phyloP scores from a whole-genome alignment of 345 rosid species.

The Melaleuca alternifolia region DNA sequence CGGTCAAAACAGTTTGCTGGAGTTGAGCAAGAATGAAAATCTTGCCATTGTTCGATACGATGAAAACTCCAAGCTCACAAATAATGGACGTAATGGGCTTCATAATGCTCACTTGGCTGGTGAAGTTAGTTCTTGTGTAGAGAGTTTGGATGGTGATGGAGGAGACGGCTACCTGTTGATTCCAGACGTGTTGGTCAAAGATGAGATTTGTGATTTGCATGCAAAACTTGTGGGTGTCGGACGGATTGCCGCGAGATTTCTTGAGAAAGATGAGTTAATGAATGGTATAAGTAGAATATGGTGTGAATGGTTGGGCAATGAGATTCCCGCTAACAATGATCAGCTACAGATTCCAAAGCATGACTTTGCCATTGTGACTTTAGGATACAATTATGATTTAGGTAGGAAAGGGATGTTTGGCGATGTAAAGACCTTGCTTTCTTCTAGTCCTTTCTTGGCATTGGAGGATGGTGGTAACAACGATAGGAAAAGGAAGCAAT shows the following conservation, averaged over 20 bases:
- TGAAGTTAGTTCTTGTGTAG: not conserved
- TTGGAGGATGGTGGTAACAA: constrained; percentile 22
- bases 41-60: constrained; percentile 48
- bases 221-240: constrained; percentile 52
- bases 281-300: constrained; percentile 48
- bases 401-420: constrained; percentile 63
- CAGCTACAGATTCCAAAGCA: constrained; percentile 31
- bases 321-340: constrained; percentile 21
- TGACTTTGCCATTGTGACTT: constrained; percentile 61
- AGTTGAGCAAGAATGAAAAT: constrained; percentile 16
- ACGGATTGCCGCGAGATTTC: constrained; percentile 44
- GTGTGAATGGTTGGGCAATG: constrained; percentile 89
- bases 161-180: constrained; percentile 25
- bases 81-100: constrained; percentile 3
- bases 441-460: constrained; percentile 26
- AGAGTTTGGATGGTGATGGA: constrained; percentile 6
- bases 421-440: constrained; percentile 41
- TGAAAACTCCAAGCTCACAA: constrained; percentile 5
- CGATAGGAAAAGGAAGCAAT: constrained; percentile 47
- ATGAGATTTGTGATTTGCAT: constrained; percentile 44
- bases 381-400: constrained; percentile 49
- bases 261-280: constrained; percentile 11
- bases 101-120: not conserved
- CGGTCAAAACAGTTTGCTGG: constrained; percentile 13
- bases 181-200: constrained; percentile 46